These are phyloP conservation scores for Mucor saturninus DNA, from an alignment of 371 early-diverging fungal species.

Conservation along the genomic window DNA sequence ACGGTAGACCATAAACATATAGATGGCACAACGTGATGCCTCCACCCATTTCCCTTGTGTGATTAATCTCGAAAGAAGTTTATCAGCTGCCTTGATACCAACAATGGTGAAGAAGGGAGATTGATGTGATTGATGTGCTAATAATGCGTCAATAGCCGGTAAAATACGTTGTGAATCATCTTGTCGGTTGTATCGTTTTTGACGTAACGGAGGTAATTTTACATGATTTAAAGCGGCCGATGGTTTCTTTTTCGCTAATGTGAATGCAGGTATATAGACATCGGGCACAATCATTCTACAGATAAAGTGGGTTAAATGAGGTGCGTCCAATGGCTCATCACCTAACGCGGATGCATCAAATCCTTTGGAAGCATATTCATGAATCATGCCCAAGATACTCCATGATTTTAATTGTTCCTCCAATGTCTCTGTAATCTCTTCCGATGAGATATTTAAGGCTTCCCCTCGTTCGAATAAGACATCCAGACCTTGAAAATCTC, in stretches of 20 bases:
- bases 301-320: conserved; percentile 36
- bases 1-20: conserved; percentile 66
- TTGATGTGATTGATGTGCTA: not conserved
- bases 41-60: conserved; percentile 42
- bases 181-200: not conserved
- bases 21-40: conserved; percentile 56
- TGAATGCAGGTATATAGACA: conserved; percentile 23
- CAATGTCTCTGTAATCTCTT: conserved; percentile 1
- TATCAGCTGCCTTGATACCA: conserved; percentile 12
- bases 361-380: conserved; percentile 15
- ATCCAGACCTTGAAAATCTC: conserved; percentile 14
- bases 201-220: conserved; percentile 6
- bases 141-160: not conserved
- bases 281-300: conserved; percentile 37
- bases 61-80: not conserved
- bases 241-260: conserved; percentile 4
- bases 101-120: conserved; percentile 7
- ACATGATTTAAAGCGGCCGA: conserved; percentile 3
- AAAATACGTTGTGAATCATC: conserved; percentile 3
- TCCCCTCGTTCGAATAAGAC: conserved; percentile 9
- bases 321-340: conserved; percentile 17
- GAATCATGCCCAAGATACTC: conserved; percentile 34
- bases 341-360: not conserved
- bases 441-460: not conserved
- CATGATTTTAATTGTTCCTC: conserved; percentile 31